Evolutionary conservation across 345 rosid species (phyloP), one percentile per base, ranked within the genome.

Genomic region (Citrus glauca): DNA sequence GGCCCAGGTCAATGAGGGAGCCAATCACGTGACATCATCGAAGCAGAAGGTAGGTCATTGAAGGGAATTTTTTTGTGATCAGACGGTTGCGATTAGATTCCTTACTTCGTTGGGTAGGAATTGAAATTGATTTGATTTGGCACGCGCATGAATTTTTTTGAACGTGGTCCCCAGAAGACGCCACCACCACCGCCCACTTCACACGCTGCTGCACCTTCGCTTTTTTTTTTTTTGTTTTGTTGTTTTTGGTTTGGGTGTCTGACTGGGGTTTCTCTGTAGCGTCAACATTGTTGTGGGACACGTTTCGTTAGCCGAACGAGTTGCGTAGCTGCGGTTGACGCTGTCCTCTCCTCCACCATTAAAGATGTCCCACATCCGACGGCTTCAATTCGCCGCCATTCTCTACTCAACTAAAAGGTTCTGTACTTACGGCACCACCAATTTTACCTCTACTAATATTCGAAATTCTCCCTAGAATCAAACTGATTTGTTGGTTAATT

Each of bases 11-110:
- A 84, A 72, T 17, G 2, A 42, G 72, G 78, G 45, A 68, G 66
- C 66, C 77, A 69, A 40, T 73, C 86, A 70, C 77, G 67, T 82
- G 84, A 85, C 79, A 72, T 66, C 77, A 80, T 72, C 65, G 9
- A 27, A 27, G 53, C 42, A 27, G 17, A 28, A 32, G 62, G 45
- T n/a, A 16, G 8, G 56, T 8, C 2, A 32, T 5, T 28, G 67
- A 30, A 13, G 1, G 38, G 82, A 30, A 22, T 9, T 40, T 42
- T 42, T 74, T 28, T 8, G 3, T 2, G 69, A 78, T 84, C 86
- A 0, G 75, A 83, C 87, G 87, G 88, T 63, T 28, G 66, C 66
- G 77, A 53, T 30, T 78, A 38, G 85, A 84, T 84, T 78, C 86
- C 76, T 86, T 80, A 2, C 80, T 50, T 62, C 56, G 66, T 13